phyloP scores from a whole-genome alignment of 169 alveolate genomes.

The Eimeria sp. region DNA sequence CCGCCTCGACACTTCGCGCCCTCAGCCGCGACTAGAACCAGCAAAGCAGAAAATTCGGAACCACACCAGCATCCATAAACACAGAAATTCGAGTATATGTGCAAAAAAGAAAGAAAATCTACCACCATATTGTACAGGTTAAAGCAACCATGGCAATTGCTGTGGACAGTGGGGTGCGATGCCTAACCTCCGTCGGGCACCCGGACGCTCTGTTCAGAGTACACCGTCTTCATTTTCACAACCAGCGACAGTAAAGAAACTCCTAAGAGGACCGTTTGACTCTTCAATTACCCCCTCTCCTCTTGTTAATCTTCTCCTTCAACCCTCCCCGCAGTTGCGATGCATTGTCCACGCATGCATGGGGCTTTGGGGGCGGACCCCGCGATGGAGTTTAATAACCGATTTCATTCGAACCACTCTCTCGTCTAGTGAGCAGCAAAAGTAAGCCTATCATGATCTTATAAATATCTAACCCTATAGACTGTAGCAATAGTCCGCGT shows the following conservation, averaged over 20 bases:
- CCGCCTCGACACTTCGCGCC: constrained; percentile 2
- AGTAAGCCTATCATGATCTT: background rate
- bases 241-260: constrained; percentile 54
- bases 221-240: constrained; percentile 72
- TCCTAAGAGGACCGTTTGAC: constrained; percentile 52
- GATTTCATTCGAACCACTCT: background rate
- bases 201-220: constrained; percentile 69
- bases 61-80: background rate
- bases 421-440: background rate
- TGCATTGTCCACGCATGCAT: constrained; percentile 33
- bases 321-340: constrained; percentile 45
- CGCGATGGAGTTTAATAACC: background rate
- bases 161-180: constrained; percentile 1
- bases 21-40: background rate
- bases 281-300: background rate
- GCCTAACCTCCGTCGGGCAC: constrained; percentile 75
- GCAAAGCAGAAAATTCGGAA: background rate
- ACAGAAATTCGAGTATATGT: background rate
- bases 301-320: background rate
- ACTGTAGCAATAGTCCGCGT: background rate
- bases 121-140: background rate
- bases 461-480: background rate
- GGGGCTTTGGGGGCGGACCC: constrained; percentile 62
- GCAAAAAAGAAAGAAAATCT: background rate
- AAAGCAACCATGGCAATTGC: background rate